phyloP scores from a whole-genome alignment of 176 grass and related monocot species.

The Calamus simplicifolius region DNA sequence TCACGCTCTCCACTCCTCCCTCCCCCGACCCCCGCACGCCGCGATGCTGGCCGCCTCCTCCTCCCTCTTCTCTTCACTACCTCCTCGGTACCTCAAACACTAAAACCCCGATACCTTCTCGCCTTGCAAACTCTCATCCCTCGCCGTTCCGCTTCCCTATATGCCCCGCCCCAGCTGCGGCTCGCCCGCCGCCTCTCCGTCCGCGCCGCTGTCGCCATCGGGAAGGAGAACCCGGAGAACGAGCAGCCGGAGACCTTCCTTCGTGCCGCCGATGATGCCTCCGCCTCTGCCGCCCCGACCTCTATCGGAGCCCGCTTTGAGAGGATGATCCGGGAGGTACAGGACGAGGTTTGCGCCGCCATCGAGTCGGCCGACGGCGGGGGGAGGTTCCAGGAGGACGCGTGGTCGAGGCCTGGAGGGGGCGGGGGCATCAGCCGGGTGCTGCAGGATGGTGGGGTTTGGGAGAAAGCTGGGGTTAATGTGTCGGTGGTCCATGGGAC shows the following conservation, averaged over 20 bases:
- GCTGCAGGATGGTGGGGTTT: slow-evolving; percentile 79
- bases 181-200: slow-evolving; percentile 15
- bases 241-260: slow-evolving; percentile 87
- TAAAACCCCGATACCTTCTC: not conserved
- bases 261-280: slow-evolving; percentile 29
- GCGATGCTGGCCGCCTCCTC: not conserved
- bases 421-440: slow-evolving; percentile 95
- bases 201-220: slow-evolving; percentile 66
- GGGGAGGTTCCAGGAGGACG: slow-evolving; percentile 72
- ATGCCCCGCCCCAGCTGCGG: not conserved
- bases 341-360: slow-evolving; percentile 84
- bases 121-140: slow-evolving; percentile 7
- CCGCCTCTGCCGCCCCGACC: slow-evolving; percentile 17
- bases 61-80: slow-evolving; percentile 39
- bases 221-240: slow-evolving; percentile 92
- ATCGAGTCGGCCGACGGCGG: slow-evolving; percentile 80
- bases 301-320: slow-evolving; percentile 92
- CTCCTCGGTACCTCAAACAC: slow-evolving; percentile 21
- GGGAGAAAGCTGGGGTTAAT: slow-evolving; percentile 94
- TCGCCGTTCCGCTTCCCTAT: not conserved
- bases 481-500: slow-evolving; percentile 88
- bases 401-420: slow-evolving; percentile 77
- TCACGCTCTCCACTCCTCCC: not conserved
- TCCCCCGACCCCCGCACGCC: slow-evolving; percentile 18
- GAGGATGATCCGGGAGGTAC: slow-evolving; percentile 75